A percentile compares a stretch with the other conserved stretches of the same genome.
Conservation (phyloP, 352 stramenopile species). For the Aphanomyces cochlioides region DNA sequence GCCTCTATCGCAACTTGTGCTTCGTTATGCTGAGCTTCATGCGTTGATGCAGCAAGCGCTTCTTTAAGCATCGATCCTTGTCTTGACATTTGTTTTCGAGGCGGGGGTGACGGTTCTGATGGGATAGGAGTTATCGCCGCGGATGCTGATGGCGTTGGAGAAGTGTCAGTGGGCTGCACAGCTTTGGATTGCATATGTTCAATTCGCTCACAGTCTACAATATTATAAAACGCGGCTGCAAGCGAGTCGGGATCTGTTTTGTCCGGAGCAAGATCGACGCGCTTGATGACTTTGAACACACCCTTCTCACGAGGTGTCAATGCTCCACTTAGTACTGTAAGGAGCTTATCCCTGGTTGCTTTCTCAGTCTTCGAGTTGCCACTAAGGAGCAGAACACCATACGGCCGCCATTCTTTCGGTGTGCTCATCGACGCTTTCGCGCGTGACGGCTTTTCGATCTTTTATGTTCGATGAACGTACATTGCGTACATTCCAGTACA, state of each 20-base stretch:
- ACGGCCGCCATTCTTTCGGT: constrained; percentile 23
- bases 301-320: constrained; percentile 25
- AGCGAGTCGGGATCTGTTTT: constrained; percentile 11
- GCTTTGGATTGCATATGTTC: constrained; percentile 9
- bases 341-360: constrained; percentile 2
- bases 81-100: neutral
- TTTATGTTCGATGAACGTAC: constrained; percentile 13
- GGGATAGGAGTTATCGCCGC: neutral
- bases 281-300: constrained; percentile 28
- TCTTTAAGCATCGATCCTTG: neutral
- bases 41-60: too few species aligned
- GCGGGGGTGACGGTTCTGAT: neutral
- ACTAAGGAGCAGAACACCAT: constrained; percentile 21
- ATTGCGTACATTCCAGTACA: neutral
- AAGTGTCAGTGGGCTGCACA: neutral
- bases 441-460: neutral
- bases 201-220: constrained; percentile 10
- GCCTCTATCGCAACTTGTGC: neutral
- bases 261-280: constrained; percentile 7
- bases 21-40: too few species aligned
- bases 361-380: constrained; percentile 20
- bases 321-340: constrained; percentile 27
- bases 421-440: neutral
- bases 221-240: constrained; percentile 13
- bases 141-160: neutral